A percentile compares a stretch with the other conserved stretches of the same genome.
These are phyloP conservation scores for Plasmopara viticola DNA, from an alignment of 352 stramenopile species.

Conservation along the genomic window DNA sequence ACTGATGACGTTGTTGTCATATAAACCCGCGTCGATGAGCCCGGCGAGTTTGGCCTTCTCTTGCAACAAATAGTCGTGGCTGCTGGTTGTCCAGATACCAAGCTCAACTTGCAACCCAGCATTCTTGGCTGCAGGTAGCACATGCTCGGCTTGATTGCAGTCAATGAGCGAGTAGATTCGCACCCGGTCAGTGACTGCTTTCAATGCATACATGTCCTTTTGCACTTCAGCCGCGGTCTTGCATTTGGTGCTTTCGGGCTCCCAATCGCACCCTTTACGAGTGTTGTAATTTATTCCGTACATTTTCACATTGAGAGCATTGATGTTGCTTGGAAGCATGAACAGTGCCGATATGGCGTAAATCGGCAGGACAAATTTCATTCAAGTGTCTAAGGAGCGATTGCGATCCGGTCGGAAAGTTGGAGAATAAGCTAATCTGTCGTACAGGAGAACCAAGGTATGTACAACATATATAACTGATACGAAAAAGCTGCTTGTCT, in stretches of 20 bases:
- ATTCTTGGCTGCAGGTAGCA: conserved; percentile 40
- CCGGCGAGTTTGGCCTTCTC: conserved; percentile 38
- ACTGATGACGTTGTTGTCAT: conserved; percentile 42
- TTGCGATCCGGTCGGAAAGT: neutral
- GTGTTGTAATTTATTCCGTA: conserved; percentile 75
- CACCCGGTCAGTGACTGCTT: conserved; percentile 39
- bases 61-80: conserved; percentile 28
- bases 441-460: neutral
- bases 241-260: conserved; percentile 30
- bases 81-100: conserved; percentile 50
- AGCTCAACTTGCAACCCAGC: conserved; percentile 40
- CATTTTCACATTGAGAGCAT: conserved; percentile 50
- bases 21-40: conserved; percentile 32
- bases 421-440: neutral
- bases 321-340: conserved; percentile 6
- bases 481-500: neutral
- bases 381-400: conserved; percentile 1
- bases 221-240: conserved; percentile 41
- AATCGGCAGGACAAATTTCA: conserved; percentile 30
- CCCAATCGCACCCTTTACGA: conserved; percentile 51
- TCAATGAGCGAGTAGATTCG: conserved; percentile 64
- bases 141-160: conserved; percentile 35
- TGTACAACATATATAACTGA: neutral
- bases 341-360: conserved; percentile 15
- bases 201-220: conserved; percentile 49